These are phyloP conservation scores for Stygiomarasmius scandens DNA, from an alignment of 1,284 basidiomycete genomes.

Conservation along the genomic window DNA sequence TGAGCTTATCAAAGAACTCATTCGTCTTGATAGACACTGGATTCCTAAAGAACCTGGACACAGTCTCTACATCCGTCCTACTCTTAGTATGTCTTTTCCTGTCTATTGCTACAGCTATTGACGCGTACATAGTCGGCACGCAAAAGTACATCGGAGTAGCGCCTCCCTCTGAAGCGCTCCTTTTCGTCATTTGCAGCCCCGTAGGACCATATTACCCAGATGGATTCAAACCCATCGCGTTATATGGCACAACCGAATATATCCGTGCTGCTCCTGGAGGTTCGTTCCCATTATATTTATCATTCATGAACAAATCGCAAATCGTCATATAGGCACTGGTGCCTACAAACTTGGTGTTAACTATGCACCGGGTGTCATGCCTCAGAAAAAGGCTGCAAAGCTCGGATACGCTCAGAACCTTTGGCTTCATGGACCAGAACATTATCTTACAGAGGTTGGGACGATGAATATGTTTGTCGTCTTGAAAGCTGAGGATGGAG, in stretches of 20 bases:
- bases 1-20: slow-evolving; percentile 87
- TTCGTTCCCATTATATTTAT: slow-evolving; percentile 26
- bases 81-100: slow-evolving; percentile 58
- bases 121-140: slow-evolving; percentile 76
- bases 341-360: slow-evolving; percentile 92
- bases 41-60: slow-evolving; percentile 90
- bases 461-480: slow-evolving; percentile 98
- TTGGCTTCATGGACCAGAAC: slow-evolving; percentile 90
- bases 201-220: slow-evolving; percentile 95
- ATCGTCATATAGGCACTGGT: slow-evolving; percentile 64
- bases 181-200: slow-evolving; percentile 94
- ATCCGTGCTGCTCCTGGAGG: slow-evolving; percentile 91
- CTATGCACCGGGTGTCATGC: slow-evolving; percentile 88
- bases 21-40: slow-evolving; percentile 89
- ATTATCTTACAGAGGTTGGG: slow-evolving; percentile 88
- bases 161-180: slow-evolving; percentile 85
- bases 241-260: slow-evolving; percentile 91
- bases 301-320: background rate
- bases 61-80: slow-evolving; percentile 89
- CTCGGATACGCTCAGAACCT: slow-evolving; percentile 94
- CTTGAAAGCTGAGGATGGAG: slow-evolving; percentile 75
- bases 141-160: slow-evolving; percentile 88
- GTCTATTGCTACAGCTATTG: background rate
- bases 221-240: slow-evolving; percentile 94
- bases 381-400: slow-evolving; percentile 84